Conservation (phyloP, 2,329 filamentous ascomycete genomes). For the Nothophaeocryptopus gaeumannii region DNA sequence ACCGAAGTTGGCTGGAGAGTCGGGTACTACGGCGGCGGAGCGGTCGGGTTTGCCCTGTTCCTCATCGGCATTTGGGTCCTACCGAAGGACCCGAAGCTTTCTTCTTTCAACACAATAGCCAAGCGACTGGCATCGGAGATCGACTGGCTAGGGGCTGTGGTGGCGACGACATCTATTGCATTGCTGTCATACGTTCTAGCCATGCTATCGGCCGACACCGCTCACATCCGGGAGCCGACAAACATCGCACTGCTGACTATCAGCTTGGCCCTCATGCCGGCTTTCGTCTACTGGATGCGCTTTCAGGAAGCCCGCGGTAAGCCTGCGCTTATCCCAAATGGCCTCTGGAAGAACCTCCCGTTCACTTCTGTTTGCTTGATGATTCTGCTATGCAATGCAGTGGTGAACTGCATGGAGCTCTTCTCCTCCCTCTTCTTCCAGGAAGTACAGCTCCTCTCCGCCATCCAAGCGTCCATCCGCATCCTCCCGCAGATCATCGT, state of each 20-base stretch:
- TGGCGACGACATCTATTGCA: slow-evolving; percentile 48
- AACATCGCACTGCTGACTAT: slow-evolving; percentile 44
- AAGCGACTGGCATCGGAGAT: slow-evolving; percentile 43
- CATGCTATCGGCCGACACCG: slow-evolving; percentile 21
- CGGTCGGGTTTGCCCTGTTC: slow-evolving; percentile 42
- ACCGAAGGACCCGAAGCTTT: slow-evolving; percentile 30
- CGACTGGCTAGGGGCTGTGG: slow-evolving; percentile 52
- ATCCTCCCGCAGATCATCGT: slow-evolving; percentile 48
- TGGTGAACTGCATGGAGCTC: slow-evolving; percentile 37
- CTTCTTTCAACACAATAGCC: slow-evolving; percentile 26
- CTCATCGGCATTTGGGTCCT: slow-evolving; percentile 39
- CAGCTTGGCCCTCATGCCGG: slow-evolving; percentile 43
- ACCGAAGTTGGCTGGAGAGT: slow-evolving; percentile 51
- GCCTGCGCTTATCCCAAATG: slow-evolving; percentile 61
- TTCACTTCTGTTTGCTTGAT: slow-evolving; percentile 56
- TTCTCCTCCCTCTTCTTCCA: slow-evolving; percentile 23
- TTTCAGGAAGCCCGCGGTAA: slow-evolving; percentile 45
- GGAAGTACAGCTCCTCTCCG: slow-evolving; percentile 23
- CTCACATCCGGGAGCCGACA: slow-evolving; percentile 16
- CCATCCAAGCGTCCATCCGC: slow-evolving; percentile 33
- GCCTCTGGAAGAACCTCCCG: slow-evolving; percentile 55
- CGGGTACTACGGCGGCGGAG: slow-evolving; percentile 50
- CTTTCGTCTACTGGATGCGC: slow-evolving; percentile 56
- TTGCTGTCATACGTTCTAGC: slow-evolving; percentile 51
- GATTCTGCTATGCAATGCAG: slow-evolving; percentile 41